Evolutionary conservation across 441 rosid species (phyloP), one percentile per base, ranked within the genome.

Genomic region (Arabidopsis hybrid): DNA sequence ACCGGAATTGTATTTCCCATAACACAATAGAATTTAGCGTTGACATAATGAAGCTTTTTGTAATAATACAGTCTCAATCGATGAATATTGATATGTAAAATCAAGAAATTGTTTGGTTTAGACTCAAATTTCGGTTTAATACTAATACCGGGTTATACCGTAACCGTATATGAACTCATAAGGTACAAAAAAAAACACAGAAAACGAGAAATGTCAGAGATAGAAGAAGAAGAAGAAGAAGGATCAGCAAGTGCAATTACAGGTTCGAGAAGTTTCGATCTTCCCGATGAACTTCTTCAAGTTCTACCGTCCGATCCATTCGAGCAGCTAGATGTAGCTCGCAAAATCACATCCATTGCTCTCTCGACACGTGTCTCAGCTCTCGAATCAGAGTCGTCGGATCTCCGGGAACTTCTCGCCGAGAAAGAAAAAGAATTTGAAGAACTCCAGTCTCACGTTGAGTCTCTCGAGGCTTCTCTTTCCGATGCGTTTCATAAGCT

Each of bases 291-390:
- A 69, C 81, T 94, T 0, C 75, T 91, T 68, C 69, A 78, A 72
- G 78, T 83, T 4, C 69, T 94, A 64, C 98, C 98, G 11, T 76
- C 93, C 13, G 96, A 94, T 89, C 98, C 98, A 0, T 94, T 88
- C 74, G 89, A 90, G 16, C 98, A 90, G 69, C 93, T 94, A 11
- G 97, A 91, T 78, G 92, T 94, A 73, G 98, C 32, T 40, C 96
- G 98, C 43, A 94, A 91, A 51, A 94, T 91, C 92, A 94, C 97
- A 16, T 94, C 97, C 75, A 78, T 91, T 71, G 98, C 98, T 10
- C 90, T 94, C 73, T 79, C 95, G 26, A 81, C 95, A 38, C 98
- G 98, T 65, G 89, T 91, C 81, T 88, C 91, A 5, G 64, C 85
- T 6, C 98, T 94, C 55, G 98, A 94, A 83, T 78, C 90, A 6